These are phyloP conservation scores for Paracamarosporium sp. DNA, from an alignment of 2,329 filamentous ascomycete genomes.

Conservation along the genomic window DNA sequence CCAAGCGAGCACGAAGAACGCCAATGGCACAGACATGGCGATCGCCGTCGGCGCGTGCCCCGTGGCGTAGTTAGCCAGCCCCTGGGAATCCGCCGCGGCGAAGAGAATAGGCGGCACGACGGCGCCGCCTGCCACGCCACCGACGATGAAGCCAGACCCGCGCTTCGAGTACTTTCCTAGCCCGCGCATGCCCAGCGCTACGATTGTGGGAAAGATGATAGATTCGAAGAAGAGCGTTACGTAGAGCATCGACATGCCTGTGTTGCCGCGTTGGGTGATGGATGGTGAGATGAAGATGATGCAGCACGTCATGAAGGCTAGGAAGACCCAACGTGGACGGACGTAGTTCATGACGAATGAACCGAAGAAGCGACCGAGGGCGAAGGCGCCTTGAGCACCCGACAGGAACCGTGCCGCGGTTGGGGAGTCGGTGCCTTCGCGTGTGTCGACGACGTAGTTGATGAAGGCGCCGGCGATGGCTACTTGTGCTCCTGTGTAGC, in stretches of 20 bases:
- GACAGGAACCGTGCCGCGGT: conserved; percentile 73
- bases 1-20: conserved; percentile 57
- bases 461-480: conserved; percentile 55
- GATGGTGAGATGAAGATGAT: conserved; percentile 65
- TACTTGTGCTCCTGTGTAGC: conserved; percentile 78
- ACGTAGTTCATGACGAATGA: conserved; percentile 70
- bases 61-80: conserved; percentile 33
- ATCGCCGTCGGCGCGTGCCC: conserved; percentile 57
- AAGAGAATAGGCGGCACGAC: conserved; percentile 75
- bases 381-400: conserved; percentile 76
- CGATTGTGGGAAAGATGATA: conserved; percentile 82
- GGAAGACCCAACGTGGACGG: conserved; percentile 72
- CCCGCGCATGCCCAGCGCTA: conserved; percentile 78
- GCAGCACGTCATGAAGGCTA: conserved; percentile 69
- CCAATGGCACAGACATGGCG: conserved; percentile 71
- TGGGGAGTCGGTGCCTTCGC: conserved; percentile 49
- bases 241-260: conserved; percentile 67
- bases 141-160: conserved; percentile 75
- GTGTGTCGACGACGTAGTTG: conserved; percentile 59
- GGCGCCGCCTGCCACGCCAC: conserved; percentile 75
- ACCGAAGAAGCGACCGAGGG: conserved; percentile 74
- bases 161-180: conserved; percentile 79
- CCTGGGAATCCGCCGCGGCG: conserved; percentile 68
- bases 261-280: conserved; percentile 59
- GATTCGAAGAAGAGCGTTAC: conserved; percentile 82